Percentiles rank a stretch among this genome's conserved stretches.
phyloP scores from a whole-genome alignment of 768 basidiomycete species.

The Lentinula sp. region DNA sequence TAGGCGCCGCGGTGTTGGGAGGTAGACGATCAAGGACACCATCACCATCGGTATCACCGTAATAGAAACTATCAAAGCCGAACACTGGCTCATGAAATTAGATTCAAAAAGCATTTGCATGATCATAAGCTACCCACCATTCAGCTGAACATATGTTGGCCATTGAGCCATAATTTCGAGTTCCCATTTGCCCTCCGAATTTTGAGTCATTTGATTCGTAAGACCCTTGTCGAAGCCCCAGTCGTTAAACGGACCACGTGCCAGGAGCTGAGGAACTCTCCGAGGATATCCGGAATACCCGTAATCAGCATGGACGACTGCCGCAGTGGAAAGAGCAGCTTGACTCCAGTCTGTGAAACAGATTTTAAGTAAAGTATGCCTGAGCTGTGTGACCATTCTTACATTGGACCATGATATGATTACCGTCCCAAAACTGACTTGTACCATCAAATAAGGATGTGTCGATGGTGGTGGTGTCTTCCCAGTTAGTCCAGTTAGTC shows the following conservation, averaged over 20 bases:
- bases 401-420: constrained; percentile 91
- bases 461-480: constrained; percentile 63
- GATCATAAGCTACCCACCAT: constrained; percentile 65
- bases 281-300: constrained; percentile 51
- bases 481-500: constrained; percentile 77
- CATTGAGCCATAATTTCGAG: constrained; percentile 85
- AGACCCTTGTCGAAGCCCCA: constrained; percentile 92
- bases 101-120: neutral
- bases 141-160: constrained; percentile 83
- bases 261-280: constrained; percentile 82
- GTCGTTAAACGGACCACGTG: constrained; percentile 83
- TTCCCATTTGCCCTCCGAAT: constrained; percentile 68
- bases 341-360: constrained; percentile 67
- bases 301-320: constrained; percentile 75
- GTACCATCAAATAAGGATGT: constrained; percentile 44
- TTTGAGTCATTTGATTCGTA: constrained; percentile 58
- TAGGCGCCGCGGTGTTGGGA: constrained; percentile 79
- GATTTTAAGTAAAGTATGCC: neutral
- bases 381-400: constrained; percentile 26
- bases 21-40: constrained; percentile 88
- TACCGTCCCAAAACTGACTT: constrained; percentile 68
- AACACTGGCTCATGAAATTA: neutral
- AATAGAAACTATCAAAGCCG: constrained; percentile 67
- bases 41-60: constrained; percentile 85
- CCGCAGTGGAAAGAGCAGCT: constrained; percentile 51